Base-by-base conservation (phyloP, 1,284 basidiomycete species). In the Phylloboletellus chloephorus region DNA sequence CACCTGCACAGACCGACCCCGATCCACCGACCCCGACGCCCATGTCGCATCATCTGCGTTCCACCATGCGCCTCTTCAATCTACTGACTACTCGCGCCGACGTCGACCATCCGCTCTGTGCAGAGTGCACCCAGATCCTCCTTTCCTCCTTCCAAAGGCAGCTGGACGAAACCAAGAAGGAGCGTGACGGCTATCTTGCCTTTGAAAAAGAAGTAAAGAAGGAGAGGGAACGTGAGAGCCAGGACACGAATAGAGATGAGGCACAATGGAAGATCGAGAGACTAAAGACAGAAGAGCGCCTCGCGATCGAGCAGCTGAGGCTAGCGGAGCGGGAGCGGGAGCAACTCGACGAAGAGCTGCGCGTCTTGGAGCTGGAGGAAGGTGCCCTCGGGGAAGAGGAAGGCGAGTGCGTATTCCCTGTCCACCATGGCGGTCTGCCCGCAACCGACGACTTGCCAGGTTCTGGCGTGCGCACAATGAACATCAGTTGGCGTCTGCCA, bases 21-120 rank as follows among this genome's bases (percentile, higher is more conserved):
- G 70, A 76, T 39, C 72, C 74, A 26, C 69, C 68, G 13, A 76
- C 76, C 53, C 79, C 82, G 32, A 79, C 85, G 11, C 82, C 84
- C n/a, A 69, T 86, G 44, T 84, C 86, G 23, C 83, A 87, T 59
- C 85, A 85, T 55, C 67, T 88, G 36, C 79, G 81, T 43, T 84
- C 82, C 24, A 80, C 83, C 38, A 70, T 74, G 51, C 78, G 78
- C 23, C 72, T 95, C 23, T 87, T 93, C 58, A 79, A 84, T 54
- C 66, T 93, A 30, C 71, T 94, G 19, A 88, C 88, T 3, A 78
- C 79, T 37, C 73, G 82, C 30, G 88, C 89, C 35, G 85, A 89
- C 31, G 77, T 96, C 38, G 90, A 95, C 61, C 95, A 98, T 63
- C 96, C 96, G 3, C 74, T 99, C 8, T 99, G 96, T 61, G 79